A percentile compares a stretch with the other conserved stretches of the same genome.
Evolutionary conservation across 1,139 yeast species (phyloP).

Genomic region (Candida labiduridarum): DNA sequence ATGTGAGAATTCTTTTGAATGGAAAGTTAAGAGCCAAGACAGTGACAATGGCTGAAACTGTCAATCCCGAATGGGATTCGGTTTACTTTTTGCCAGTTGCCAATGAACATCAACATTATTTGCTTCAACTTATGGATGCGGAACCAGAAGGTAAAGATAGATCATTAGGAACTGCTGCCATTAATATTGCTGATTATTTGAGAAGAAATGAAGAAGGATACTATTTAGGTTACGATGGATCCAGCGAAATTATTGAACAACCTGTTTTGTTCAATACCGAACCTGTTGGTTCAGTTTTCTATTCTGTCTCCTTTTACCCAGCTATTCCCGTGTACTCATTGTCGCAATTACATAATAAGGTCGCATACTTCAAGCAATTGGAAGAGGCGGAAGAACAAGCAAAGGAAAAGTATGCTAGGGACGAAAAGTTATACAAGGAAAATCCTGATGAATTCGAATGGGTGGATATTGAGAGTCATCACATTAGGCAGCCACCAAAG

Average conservation of each 20-base stretch:
- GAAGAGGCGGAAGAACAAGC: conserved; percentile 38
- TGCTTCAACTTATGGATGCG: conserved; percentile 64
- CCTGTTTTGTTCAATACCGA: conserved; percentile 47
- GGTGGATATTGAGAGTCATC: conserved; percentile 55
- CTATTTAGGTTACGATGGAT: conserved; percentile 55
- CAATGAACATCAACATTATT: conserved; percentile 61
- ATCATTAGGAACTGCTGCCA: conserved; percentile 58
- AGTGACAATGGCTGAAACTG: conserved; percentile 53
- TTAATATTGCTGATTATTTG: conserved; percentile 53
- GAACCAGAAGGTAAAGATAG: conserved; percentile 67
- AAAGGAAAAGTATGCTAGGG: conserved; percentile 35
- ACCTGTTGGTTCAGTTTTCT: conserved; percentile 52
- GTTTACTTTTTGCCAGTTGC: conserved; percentile 64
- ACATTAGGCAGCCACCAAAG: conserved; percentile 45
- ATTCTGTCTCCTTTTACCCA: conserved; percentile 66
- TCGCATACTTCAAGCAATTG: conserved; percentile 33
- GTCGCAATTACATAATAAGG: conserved; percentile 48
- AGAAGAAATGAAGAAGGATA: conserved; percentile 49
- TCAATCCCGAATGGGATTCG: conserved; percentile 58
- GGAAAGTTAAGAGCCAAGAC: conserved; percentile 63
- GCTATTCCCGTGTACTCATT: conserved; percentile 62
- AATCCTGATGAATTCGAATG: conserved; percentile 67
- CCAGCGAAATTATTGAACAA: conserved; percentile 46
- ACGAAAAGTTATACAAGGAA: conserved; percentile 54
- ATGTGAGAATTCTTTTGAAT: conserved; percentile 57